phyloP scores from a whole-genome alignment of 257 asterid genomes.

The Fraxinus americana region DNA sequence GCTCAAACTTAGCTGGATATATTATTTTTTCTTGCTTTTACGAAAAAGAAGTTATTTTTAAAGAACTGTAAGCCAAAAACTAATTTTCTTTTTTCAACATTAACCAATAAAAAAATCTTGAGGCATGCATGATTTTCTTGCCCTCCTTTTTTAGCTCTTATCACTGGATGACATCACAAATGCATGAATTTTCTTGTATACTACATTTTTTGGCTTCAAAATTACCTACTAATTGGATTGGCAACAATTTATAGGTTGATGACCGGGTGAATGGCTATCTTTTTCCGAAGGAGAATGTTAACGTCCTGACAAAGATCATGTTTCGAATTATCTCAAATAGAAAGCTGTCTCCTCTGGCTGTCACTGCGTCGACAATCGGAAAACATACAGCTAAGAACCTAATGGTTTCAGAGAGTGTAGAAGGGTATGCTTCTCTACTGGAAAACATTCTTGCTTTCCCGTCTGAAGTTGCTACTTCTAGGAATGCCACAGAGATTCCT shows the following conservation, averaged over 20 bases:
- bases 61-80: not conserved
- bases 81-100: not conserved
- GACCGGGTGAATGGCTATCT: constrained; percentile 77
- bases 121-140: not conserved
- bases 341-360: constrained; percentile 67
- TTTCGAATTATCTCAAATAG: constrained; percentile 72
- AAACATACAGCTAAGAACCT: constrained; percentile 67
- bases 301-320: constrained; percentile 51
- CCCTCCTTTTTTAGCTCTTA: not conserved
- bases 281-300: constrained; percentile 59
- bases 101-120: not conserved
- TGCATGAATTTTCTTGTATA: not conserved
- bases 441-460: constrained; percentile 73
- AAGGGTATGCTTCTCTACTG: constrained; percentile 75
- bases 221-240: constrained; percentile 33
- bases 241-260: constrained; percentile 48
- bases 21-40: not conserved
- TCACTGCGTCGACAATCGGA: constrained; percentile 58
- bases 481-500: constrained; percentile 53
- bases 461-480: constrained; percentile 67
- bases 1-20: not conserved
- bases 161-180: not conserved
- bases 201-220: constrained; percentile 6
- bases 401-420: constrained; percentile 78
- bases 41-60: not conserved